Evolutionary conservation across 805 yeast genomes (phyloP).

Genomic region (Nakazawaea populi): DNA sequence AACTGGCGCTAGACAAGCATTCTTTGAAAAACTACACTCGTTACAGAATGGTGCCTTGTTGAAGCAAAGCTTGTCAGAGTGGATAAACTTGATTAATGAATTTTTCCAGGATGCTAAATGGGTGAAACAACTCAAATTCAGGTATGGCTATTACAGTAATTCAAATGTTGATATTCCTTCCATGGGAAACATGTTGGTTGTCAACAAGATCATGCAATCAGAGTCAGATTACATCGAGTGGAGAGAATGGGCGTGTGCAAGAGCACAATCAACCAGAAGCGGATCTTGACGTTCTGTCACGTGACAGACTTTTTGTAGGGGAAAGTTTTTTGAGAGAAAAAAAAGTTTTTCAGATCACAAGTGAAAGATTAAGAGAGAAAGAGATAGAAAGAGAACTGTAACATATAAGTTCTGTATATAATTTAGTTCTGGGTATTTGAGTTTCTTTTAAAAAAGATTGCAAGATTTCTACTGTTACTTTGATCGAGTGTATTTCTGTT

Average conservation of each 20-base stretch:
- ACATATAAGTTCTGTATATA: too few species aligned
- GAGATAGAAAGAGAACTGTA: too few species aligned
- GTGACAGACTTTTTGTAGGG: background rate
- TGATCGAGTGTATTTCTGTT: too few species aligned
- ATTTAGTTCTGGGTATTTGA: too few species aligned
- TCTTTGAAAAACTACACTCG: conserved; percentile 44
- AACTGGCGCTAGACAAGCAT: conserved; percentile 42
- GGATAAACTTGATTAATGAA: conserved; percentile 48
- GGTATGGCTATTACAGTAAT: conserved; percentile 27
- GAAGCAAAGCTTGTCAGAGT: conserved; percentile 42
- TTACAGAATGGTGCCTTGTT: conserved; percentile 49
- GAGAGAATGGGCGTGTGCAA: conserved; percentile 17
- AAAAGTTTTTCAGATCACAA: conserved; percentile 1
- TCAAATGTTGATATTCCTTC: conserved; percentile 17
- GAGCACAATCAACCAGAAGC: background rate
- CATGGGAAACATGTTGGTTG: conserved; percentile 9
- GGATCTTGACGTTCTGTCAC: background rate
- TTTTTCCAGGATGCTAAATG: conserved; percentile 55
- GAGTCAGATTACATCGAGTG: conserved; percentile 27
- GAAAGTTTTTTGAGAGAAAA: background rate
- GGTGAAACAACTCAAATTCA: conserved; percentile 49
- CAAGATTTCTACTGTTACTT: too few species aligned
- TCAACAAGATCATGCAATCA: conserved; percentile 23
- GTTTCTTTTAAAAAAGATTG: too few species aligned
- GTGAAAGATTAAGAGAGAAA: too few species aligned